Conservation (phyloP, 2,329 filamentous ascomycete species). For the Ascochyta lentis region DNA sequence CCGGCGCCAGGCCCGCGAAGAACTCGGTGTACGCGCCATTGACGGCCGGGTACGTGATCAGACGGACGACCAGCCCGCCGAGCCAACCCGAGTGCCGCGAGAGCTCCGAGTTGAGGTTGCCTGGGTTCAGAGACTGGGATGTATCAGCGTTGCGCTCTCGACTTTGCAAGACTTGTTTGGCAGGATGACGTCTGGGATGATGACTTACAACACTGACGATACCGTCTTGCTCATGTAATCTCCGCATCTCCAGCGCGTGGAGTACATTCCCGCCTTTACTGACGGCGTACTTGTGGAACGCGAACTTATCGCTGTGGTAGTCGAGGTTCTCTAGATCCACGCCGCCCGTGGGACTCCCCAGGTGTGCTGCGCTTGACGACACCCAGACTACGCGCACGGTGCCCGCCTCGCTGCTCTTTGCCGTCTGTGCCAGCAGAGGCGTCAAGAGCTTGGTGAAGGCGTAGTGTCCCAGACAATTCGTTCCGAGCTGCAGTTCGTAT, state of each 20-base stretch:
- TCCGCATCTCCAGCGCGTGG: constrained; percentile 31
- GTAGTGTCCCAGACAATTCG: constrained; percentile 51
- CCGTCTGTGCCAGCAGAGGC: constrained; percentile 45
- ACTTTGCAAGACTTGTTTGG: neutral
- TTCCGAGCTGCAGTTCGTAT: constrained; percentile 46
- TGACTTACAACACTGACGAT: constrained; percentile 25
- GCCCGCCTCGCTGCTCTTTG: constrained; percentile 23
- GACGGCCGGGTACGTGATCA: constrained; percentile 22
- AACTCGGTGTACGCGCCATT: constrained; percentile 37
- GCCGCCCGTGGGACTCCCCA: constrained; percentile 21
- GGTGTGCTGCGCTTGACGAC: constrained; percentile 15
- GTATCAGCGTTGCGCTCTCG: neutral
- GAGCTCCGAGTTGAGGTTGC: constrained; percentile 39
- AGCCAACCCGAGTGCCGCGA: constrained; percentile 40
- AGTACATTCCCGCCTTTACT: constrained; percentile 40
- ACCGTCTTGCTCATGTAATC: constrained; percentile 21
- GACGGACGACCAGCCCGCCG: neutral
- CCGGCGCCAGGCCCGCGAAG: constrained; percentile 30
- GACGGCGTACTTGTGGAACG: constrained; percentile 27
- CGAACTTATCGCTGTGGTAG: constrained; percentile 15
- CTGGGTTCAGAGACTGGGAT: constrained; percentile 46
- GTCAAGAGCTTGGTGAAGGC: constrained; percentile 50
- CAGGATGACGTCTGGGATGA: too few relatives aligned
- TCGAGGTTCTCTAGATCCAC: constrained; percentile 28
- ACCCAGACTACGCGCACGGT: constrained; percentile 49